Evolutionary conservation across 768 basidiomycete species (phyloP), one percentile per base, ranked within the genome.

Genomic region (Tricholoma flavovirens): DNA sequence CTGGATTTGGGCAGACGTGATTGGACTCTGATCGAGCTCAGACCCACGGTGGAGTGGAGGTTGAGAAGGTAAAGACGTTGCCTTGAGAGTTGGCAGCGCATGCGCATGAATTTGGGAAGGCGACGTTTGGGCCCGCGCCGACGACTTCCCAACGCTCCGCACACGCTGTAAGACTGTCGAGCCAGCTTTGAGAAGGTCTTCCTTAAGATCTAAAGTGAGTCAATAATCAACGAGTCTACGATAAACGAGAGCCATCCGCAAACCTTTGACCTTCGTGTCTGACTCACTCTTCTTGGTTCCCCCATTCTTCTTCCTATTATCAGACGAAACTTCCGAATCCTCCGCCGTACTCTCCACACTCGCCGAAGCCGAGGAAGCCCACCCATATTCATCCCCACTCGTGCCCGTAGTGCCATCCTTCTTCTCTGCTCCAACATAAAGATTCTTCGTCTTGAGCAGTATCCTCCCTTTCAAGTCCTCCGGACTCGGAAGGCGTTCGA

Each of bases 361-460:
- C 10, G 69, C 30, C 6, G 46, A 49, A 1, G 66, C 61, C 11
- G 67, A 66, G 5, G 59, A 56, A 6, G 59, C 54, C 8, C 59
- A 59, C n/a, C 59, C 69, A 36, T 61, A 64, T 29, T 63, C 49
- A 17, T 62, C 65, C 11, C 59, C 59, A 15, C 64, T 62, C 22
- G 64, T 65, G 12, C 62, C 61, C 5, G 49, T 3, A 42, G 5
- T 52, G 5, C 53, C 60, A 38, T 58, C 40, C 33, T 49, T 55
- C 55, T 49, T 30, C 26, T 30, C 46, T n/a, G 5, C 15, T 1
- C 60, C 57, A 22, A 89, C 69, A 49, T 82, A 80, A n/a, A 89
- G 68, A 63, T 91, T 90, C 77, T 93, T 93, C 2, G 90, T 81
- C 87, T 99, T 99, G 59, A 99, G 73, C 58, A 98, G 60, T 22